Evolutionary conservation across 805 yeast species (phyloP), one percentile per base, ranked within the genome.

Genomic region (Phaffomyces opuntiae): DNA sequence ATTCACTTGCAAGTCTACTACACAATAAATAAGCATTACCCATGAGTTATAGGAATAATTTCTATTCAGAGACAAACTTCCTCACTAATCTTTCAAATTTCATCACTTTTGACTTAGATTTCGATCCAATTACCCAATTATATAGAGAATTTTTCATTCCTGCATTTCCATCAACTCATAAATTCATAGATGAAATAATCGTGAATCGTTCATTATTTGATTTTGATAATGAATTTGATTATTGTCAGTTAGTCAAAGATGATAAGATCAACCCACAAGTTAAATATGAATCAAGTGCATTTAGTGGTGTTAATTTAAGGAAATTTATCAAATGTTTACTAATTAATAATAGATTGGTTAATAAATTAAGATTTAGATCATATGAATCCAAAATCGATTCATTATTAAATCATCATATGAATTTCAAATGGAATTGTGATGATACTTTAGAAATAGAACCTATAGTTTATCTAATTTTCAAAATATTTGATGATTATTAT

Each of bases 101-200:
- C 42, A 27, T 45, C 32, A 42, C 45, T 7, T 38, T 40, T 8
- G 48, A 45, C 14, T 32, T 45, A 7, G 48, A 45, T 34, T 41
- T 38, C 27, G 29, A 41, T 27, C 48, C 48, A 12, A n/a, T 36
- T 16, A 26, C 39, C 9, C 35, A 38, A 31, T 29, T 45, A 16
- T 38, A 26, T 19, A 32, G 27, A 26, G 48, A 45, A 21, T 17
- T 39, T 7, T 45, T 41, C 35, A 26, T 45, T n/a, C 48, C 48
- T 4, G 26, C 25, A 7, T 41, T 38, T 34, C 39, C 48, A 13
- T n/a, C 45, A 3, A 36, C 48, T 7, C 45, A 45, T 11, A 41
- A 35, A 17, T 31, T 41, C 13, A 34, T 45, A 19, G 42, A 41
- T 38, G 48, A 45, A 26, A 12, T 41, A 25, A n/a, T 19, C 9